Evolutionary conservation across 163 green algal genomes (phyloP).

Genomic region (Scenedesmus sp.): DNA sequence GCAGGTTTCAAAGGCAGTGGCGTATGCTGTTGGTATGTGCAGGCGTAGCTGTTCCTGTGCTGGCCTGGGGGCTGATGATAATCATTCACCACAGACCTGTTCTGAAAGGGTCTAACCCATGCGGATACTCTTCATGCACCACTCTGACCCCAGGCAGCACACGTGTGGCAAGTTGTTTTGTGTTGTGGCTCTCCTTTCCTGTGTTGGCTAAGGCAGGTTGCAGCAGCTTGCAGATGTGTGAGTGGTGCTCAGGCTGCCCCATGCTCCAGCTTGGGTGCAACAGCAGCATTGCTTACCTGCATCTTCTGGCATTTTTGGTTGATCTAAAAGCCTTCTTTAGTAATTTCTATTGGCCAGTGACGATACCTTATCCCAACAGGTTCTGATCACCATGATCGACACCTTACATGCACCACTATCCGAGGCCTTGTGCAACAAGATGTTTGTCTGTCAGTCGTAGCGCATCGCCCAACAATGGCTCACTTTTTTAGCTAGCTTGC

Average conservation of each 20-base stretch:
- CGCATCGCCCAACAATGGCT: background rate
- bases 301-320: background rate
- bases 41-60: background rate
- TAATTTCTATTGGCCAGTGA: background rate
- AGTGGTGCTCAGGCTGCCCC: background rate
- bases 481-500: background rate
- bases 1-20: background rate
- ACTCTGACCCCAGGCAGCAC: constrained; percentile 49
- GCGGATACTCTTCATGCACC: constrained; percentile 59
- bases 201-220: background rate
- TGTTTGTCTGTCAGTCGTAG: background rate
- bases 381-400: constrained; percentile 56
- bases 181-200: no score
- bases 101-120: constrained; percentile 58
- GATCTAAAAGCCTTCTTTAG: no score
- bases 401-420: constrained; percentile 65
- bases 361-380: constrained; percentile 54
- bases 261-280: no score
- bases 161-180: background rate
- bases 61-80: constrained; percentile 52
- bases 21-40: background rate
- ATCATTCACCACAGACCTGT: constrained; percentile 59
- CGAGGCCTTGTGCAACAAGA: background rate
- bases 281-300: background rate
- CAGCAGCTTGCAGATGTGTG: background rate